Conservation (phyloP, 306 rosid genomes). For the Medicago truncatula region MtrunA17r5.0-ANR NC_053047.1:13695001-13695500, state of each 20-base stretch:
- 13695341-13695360: background rate
- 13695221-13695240: background rate
- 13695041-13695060: background rate
- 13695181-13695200: background rate
- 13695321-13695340: too few relatives aligned
- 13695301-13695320: background rate
- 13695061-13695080: background rate
- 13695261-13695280: background rate
- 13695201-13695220: conserved; percentile 11
- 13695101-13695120: background rate
- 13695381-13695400: too few relatives aligned
- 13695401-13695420: too few relatives aligned
- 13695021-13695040: background rate
- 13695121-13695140: conserved; percentile 13
- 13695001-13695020: background rate
- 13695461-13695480: too few relatives aligned
- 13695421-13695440: too few relatives aligned
- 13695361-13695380: background rate
- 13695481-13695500: too few relatives aligned
- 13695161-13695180: background rate
- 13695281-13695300: too few relatives aligned
- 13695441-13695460: too few relatives aligned
- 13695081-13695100: conserved; percentile 29
- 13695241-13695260: background rate
- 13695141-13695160: background rate